Evolutionary conservation across 306 rosid genomes (phyloP), one percentile per base, ranked within the genome.

Genomic region (Betula pendula): DNA sequence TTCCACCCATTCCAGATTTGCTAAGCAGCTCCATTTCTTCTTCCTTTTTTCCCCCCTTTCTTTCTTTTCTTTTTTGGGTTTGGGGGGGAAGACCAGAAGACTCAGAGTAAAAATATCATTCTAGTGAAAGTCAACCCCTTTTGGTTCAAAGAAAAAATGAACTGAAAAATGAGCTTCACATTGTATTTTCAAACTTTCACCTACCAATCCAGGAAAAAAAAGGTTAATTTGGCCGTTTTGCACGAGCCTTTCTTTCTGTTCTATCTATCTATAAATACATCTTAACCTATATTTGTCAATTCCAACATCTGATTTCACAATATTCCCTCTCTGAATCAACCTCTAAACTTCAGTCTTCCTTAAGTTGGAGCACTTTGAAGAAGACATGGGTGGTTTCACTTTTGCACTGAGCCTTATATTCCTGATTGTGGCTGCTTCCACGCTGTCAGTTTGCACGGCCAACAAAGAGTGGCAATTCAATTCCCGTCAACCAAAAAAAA

Each of bases 401-500:
- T 51, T 63, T 62, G 75, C 55, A 44, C 35, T 53, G 4, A 50
- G 52, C 12, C 22, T 75, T 3, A 19, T n/a, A n/a, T n/a, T 67
- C 10, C 19, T 72, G 4, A 8, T 86, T 70, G 15, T 82, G 24
- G 16, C 69, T 9, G 33, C 80, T 51, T 81, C 85, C 35, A 77
- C 77, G 51, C 43, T 84, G 29, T 76, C 81, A 4, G 65, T 71
- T 24, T 48, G 71, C 66, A 65, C 22, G 81, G 92, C 85, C 24
- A 84, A 67, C 75, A 84, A 81, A 58, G 82, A 19, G n/a, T n/a
- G n/a, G n/a, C n/a, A n/a, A n/a, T n/a, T n/a, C n/a, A n/a, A n/a
- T 22, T 6, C 75, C 31, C 77, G 51, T 4, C 43, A 65, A 44
- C 79, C 44, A 1, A 86, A 78, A 56, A 76, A 82, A 15, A 84